Evolutionary conservation across 1,139 yeast genomes (phyloP).

Genomic region (Candida sanyaensis): DNA sequence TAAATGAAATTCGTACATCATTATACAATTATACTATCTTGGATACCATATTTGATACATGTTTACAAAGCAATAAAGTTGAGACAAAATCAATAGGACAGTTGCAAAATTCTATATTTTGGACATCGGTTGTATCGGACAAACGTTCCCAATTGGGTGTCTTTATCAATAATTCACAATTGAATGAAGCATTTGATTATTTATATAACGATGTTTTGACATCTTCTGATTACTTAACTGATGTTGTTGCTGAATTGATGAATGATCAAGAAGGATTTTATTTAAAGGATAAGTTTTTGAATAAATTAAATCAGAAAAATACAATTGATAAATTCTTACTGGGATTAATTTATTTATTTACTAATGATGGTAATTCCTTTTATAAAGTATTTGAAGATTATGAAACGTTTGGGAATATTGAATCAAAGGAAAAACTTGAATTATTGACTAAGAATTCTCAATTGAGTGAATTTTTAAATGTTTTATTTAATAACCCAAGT

Average conservation of each 20-base stretch:
- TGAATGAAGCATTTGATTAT: conserved; percentile 31
- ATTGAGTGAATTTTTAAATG: conserved; percentile 22
- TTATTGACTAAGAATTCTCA: conserved; percentile 17
- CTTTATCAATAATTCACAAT: conserved; percentile 20
- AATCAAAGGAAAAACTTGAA: conserved; percentile 1
- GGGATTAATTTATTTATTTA: conserved; percentile 37
- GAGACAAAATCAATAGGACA: conserved; percentile 17
- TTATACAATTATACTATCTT: conserved; percentile 26
- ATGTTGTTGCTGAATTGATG: conserved; percentile 34
- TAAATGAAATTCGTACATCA: conserved; percentile 27
- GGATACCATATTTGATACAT: conserved; percentile 29
- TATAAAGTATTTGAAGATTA: conserved; percentile 22
- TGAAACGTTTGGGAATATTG: conserved; percentile 17
- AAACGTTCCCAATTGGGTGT: conserved; percentile 21
- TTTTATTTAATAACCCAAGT: conserved; percentile 17
- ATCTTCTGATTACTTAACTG: conserved; percentile 25
- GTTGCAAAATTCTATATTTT: conserved; percentile 28
- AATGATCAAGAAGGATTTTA: conserved; percentile 28
- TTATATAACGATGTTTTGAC: conserved; percentile 17
- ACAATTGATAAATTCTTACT: conserved; percentile 27
- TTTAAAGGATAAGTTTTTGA: conserved; percentile 24
- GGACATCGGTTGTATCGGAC: conserved; percentile 23
- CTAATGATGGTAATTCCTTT: conserved; percentile 27
- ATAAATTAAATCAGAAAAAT: conserved; percentile 19
- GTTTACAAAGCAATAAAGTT: conserved; percentile 17